Conservation (phyloP, 331 rosid genomes). For the Stylosanthes scabra region DNA sequence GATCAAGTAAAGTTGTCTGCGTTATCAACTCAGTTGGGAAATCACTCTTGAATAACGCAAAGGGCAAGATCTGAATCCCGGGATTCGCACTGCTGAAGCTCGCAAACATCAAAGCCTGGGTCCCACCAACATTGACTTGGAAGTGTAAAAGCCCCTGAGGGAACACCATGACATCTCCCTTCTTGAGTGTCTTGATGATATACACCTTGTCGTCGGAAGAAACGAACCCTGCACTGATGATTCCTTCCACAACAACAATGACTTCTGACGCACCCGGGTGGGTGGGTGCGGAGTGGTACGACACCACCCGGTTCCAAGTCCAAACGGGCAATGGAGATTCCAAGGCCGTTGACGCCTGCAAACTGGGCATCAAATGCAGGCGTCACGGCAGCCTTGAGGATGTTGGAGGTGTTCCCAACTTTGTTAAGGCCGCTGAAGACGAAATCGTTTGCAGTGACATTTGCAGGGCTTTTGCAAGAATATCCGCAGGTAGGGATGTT, state of each 20-base stretch:
- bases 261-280: conserved; percentile 73
- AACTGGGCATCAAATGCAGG: conserved; percentile 64
- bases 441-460: conserved; percentile 59
- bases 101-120: conserved; percentile 40
- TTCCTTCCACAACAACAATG: conserved; percentile 50
- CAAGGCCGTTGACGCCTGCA: conserved; percentile 71
- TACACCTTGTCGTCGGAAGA: conserved; percentile 57
- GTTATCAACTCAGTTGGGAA: conserved; percentile 58
- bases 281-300: conserved; percentile 81
- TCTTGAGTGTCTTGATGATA: conserved; percentile 47
- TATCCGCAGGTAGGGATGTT: no score
- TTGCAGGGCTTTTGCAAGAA: conserved; percentile 63
- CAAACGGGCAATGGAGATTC: conserved; percentile 54
- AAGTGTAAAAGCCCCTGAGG: conserved; percentile 88
- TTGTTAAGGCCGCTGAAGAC: conserved; percentile 56
- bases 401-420: conserved; percentile 79
- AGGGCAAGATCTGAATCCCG: conserved; percentile 65
- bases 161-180: conserved; percentile 70
- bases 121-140: conserved; percentile 56
- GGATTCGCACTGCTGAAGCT: conserved; percentile 72
- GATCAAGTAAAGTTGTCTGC: conserved; percentile 58
- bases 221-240: conserved; percentile 63
- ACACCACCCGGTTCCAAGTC: conserved; percentile 67
- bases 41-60: conserved; percentile 64
- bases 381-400: conserved; percentile 61